Base-by-base conservation (phyloP, 768 basidiomycete species). In the Jaapia argillacea region DNA sequence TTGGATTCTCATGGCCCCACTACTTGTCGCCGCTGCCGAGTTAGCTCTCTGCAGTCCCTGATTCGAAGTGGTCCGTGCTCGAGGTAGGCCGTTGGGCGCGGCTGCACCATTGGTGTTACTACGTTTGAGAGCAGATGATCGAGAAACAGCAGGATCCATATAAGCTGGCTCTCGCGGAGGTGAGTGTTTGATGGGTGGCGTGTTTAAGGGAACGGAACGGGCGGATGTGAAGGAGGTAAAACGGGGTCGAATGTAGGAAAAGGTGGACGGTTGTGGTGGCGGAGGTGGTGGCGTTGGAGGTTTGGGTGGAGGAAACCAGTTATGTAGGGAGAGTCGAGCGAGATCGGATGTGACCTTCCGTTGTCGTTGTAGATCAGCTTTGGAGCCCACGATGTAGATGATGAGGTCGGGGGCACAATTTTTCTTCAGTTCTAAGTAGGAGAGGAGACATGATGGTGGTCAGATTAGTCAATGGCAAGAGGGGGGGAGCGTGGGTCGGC, bases 331-430 rank as follows among this genome's bases (percentile, higher is more conserved):
- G 45, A 85, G 70, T n/a, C 86, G 80, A 43, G 86, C 89, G 46
- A 84, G 71, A 62, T 89, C 88, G 42, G 82, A 68, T 4, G 86
- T 83, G 49, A 90, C 83, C 55, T 85, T 80, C 38, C 86, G 78
- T 48, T 79, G 71, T 31, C 69, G 66, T 46, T 74, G 62, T 47
- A 90, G 72, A 68, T 90, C 86, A 54, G 86, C 84, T 63, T 97
- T 97, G 49, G 92, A 79, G 45, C 93, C 92, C 53, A 96, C 91
- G 54, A 97, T 88, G 63, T 92, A 91, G 55, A 96, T 90, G 59
- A 94, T 82, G 45, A 92, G 74, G 56, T 93, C 89, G 40, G 83
- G 75, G 35, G 83, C 70, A 54, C 86, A 88, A 58, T 90, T 89
- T 74, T 85, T 88, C 76, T 85, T 89, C 50, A 89, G 71, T 65